Conservation (phyloP, 805 yeast species). For the Kodamaea neixiangensis region DNA sequence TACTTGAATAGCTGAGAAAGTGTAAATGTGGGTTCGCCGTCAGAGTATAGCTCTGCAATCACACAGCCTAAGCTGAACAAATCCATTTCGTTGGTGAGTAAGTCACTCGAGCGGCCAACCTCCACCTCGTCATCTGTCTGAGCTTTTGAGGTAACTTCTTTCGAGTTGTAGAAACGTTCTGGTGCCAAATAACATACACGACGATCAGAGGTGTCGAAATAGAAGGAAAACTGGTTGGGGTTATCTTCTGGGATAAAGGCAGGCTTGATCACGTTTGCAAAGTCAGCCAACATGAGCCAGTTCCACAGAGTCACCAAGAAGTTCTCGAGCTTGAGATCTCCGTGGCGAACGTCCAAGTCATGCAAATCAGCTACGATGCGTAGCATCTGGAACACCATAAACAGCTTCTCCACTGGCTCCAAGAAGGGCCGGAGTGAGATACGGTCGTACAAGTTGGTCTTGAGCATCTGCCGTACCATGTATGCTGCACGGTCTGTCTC, state of each 20-base stretch:
- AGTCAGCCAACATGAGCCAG: conserved; percentile 82
- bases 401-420: conserved; percentile 75
- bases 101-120: conserved; percentile 19
- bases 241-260: conserved; percentile 85
- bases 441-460: conserved; percentile 83
- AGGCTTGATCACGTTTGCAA: conserved; percentile 78
- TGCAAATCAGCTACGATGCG: conserved; percentile 67
- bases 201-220: conserved; percentile 86
- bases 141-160: conserved; percentile 20
- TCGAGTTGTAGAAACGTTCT: conserved; percentile 65
- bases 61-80: conserved; percentile 83
- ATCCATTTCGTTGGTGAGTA: conserved; percentile 69
- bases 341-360: conserved; percentile 64
- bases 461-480: conserved; percentile 76
- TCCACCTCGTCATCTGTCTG: conserved; percentile 26
- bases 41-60: conserved; percentile 83
- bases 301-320: conserved; percentile 85
- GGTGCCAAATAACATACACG: conserved; percentile 93
- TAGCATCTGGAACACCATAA: conserved; percentile 81
- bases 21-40: conserved; percentile 85
- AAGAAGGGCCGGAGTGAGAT: conserved; percentile 85
- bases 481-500: conserved; percentile 94
- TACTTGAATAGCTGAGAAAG: conserved; percentile 85
- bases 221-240: conserved; percentile 89
- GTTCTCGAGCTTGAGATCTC: conserved; percentile 91